Conservation (phyloP, 306 rosid species). For the Mimosa bimucronata region DNA sequence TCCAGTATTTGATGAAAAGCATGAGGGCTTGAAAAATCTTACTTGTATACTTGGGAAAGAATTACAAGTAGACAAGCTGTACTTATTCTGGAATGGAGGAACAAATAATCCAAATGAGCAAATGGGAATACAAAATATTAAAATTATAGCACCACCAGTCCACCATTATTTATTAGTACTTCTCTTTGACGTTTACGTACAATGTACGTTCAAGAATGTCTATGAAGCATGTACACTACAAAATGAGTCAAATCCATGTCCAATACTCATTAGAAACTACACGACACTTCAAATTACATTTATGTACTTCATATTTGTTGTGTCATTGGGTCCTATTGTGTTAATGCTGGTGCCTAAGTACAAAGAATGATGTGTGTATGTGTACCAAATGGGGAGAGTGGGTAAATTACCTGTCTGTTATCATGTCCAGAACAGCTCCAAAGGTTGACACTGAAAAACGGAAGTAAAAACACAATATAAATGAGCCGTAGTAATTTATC, state of each 20-base stretch:
- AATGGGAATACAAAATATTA: slow-evolving; percentile 25
- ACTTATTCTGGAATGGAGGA: slow-evolving; percentile 75
- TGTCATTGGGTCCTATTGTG: background rate
- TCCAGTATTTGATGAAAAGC: slow-evolving; percentile 29
- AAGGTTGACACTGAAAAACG: slow-evolving; percentile 84
- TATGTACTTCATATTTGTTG: background rate
- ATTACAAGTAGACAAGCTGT: slow-evolving; percentile 92
- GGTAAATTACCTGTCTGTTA: slow-evolving; percentile 81
- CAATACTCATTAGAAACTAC: background rate
- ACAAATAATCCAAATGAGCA: slow-evolving; percentile 43
- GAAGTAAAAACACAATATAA: slow-evolving; percentile 32
- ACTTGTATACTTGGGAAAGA: slow-evolving; percentile 91
- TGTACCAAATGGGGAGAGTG: slow-evolving; percentile 6
- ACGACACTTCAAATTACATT: background rate
- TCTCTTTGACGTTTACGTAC: slow-evolving; percentile 24
- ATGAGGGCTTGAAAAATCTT: slow-evolving; percentile 37
- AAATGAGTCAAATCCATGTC: background rate
- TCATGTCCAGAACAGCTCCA: slow-evolving; percentile 99
- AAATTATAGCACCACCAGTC: slow-evolving; percentile 30
- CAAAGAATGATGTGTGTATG: background rate
- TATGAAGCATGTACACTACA: background rate
- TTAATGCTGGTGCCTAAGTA: background rate
- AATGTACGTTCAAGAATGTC: background rate
- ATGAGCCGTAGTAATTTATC: slow-evolving; percentile 19
- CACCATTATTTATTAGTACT: background rate